Evolutionary conservation across 129 eudicot species (phyloP).

Genomic region (Flaveria bidentis): DNA sequence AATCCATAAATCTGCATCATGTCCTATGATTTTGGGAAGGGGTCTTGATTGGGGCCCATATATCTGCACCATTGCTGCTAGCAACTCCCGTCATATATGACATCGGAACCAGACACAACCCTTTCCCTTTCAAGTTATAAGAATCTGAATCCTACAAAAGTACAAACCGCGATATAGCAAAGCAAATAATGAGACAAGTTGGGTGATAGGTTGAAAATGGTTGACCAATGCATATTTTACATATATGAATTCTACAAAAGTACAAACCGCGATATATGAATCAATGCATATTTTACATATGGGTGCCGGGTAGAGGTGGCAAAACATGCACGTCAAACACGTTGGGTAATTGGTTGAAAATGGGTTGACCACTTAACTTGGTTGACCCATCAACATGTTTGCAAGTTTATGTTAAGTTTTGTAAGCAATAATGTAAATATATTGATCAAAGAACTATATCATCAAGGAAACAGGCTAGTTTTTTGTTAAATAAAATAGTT

Average conservation of each 20-base stretch:
- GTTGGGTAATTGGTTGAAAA: background rate
- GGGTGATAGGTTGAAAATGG: too few species aligned
- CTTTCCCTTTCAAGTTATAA: constrained; percentile 64
- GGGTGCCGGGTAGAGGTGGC: background rate
- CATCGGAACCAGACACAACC: constrained; percentile 73
- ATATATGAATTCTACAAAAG: too few species aligned
- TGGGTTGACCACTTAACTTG: background rate
- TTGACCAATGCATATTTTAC: too few species aligned
- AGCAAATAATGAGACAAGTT: background rate
- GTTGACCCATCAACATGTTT: background rate
- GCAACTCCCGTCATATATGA: constrained; percentile 64
- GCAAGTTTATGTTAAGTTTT: background rate
- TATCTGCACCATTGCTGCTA: constrained; percentile 90
- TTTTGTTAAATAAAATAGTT: background rate
- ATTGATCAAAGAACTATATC: background rate
- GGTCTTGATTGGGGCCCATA: constrained; percentile 94
- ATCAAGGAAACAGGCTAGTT: background rate
- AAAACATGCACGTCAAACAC: background rate
- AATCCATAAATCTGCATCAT: constrained; percentile 26
- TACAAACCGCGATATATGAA: too few species aligned
- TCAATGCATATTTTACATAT: too few species aligned
- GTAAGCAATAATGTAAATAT: background rate
- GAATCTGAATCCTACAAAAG: constrained; percentile 52
- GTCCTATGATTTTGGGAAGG: constrained; percentile 36
- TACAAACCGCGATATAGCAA: constrained; percentile 28